A percentile compares a stretch with the other conserved stretches of the same genome.
These are phyloP conservation scores for Mycena albidolilacea DNA, from an alignment of 768 basidiomycete species.

Conservation along the genomic window DNA sequence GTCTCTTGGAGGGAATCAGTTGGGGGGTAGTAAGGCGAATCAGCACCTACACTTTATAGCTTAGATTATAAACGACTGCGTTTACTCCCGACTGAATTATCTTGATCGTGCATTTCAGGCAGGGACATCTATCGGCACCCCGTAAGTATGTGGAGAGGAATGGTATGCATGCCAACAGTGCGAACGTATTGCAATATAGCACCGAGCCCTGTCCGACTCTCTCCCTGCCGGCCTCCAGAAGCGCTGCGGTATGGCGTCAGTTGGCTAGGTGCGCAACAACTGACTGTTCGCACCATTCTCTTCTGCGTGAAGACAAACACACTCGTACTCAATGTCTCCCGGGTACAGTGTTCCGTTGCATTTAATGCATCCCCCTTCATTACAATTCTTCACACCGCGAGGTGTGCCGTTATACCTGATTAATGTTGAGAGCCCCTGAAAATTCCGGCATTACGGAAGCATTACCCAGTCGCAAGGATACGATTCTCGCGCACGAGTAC, in stretches of 20 bases:
- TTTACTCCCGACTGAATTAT: constrained; percentile 96
- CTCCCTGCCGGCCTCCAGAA: constrained; percentile 94
- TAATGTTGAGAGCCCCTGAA: constrained; percentile 12
- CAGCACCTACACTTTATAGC: constrained; percentile 90
- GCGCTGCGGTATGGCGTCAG: constrained; percentile 47
- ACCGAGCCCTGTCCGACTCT: constrained; percentile 86
- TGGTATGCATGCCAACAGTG: constrained; percentile 31
- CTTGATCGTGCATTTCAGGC: constrained; percentile 96
- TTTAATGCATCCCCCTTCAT: constrained; percentile 88
- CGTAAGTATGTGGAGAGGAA: constrained; percentile 5
- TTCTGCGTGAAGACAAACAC: constrained; percentile 96
- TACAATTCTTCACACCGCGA: constrained; percentile 90
- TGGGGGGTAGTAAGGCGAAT: not conserved
- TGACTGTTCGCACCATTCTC: constrained; percentile 75
- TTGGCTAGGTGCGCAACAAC: not conserved
- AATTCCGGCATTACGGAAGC: constrained; percentile 2
- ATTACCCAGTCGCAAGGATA: constrained; percentile 83
- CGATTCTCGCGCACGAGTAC: constrained; percentile 90
- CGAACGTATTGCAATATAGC: constrained; percentile 99
- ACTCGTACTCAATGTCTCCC: constrained; percentile 74
- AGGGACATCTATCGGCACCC: constrained; percentile 83
- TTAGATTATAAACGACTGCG: constrained; percentile 94
- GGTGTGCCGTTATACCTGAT: constrained; percentile 96
- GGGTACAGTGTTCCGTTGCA: constrained; percentile 75
- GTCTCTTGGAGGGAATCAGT: constrained; percentile 65